These are phyloP conservation scores for Aspergillus fumigatiaffinis DNA, from an alignment of 2,329 filamentous ascomycete genomes.

Conservation along the genomic window DNA sequence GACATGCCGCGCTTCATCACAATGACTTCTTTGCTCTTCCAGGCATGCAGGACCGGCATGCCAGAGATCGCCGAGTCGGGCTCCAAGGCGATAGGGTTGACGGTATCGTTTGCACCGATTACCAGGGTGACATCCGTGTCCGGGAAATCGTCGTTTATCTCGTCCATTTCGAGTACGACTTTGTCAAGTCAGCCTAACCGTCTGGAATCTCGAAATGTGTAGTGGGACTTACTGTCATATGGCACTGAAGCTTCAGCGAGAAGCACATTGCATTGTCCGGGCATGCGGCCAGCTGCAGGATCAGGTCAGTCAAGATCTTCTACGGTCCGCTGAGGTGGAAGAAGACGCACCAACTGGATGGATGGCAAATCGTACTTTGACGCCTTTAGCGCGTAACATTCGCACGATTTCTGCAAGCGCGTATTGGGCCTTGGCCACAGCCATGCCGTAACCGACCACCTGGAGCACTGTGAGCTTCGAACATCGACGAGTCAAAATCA, in stretches of 20 bases:
- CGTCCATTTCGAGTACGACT: slow-evolving; percentile 88
- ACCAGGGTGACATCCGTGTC: slow-evolving; percentile 84
- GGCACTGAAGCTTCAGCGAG: slow-evolving; percentile 83
- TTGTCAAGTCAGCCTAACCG: slow-evolving; percentile 11
- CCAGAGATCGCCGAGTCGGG: slow-evolving; percentile 80
- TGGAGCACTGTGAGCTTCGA: slow-evolving; percentile 3
- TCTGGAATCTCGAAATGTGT: background rate
- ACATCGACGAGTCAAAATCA: background rate
- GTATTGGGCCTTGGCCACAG: slow-evolving; percentile 89
- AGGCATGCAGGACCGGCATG: slow-evolving; percentile 88
- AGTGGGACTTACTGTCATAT: slow-evolving; percentile 64
- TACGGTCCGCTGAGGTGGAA: background rate
- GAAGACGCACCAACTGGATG: slow-evolving; percentile 63
- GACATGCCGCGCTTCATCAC: slow-evolving; percentile 92
- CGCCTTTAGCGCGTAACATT: slow-evolving; percentile 67
- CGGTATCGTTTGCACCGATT: slow-evolving; percentile 88
- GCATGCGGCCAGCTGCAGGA: slow-evolving; percentile 68
- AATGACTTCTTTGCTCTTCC: slow-evolving; percentile 90
- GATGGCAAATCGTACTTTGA: slow-evolving; percentile 84
- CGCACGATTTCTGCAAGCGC: slow-evolving; percentile 78
- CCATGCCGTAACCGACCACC: slow-evolving; percentile 89
- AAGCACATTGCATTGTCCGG: slow-evolving; percentile 87
- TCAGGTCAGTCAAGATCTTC: background rate
- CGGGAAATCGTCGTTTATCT: slow-evolving; percentile 88
- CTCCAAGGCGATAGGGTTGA: slow-evolving; percentile 84